Evolutionary conservation across 75 land plant species (phyloP).

Genomic region (Picea sitchensis): DNA sequence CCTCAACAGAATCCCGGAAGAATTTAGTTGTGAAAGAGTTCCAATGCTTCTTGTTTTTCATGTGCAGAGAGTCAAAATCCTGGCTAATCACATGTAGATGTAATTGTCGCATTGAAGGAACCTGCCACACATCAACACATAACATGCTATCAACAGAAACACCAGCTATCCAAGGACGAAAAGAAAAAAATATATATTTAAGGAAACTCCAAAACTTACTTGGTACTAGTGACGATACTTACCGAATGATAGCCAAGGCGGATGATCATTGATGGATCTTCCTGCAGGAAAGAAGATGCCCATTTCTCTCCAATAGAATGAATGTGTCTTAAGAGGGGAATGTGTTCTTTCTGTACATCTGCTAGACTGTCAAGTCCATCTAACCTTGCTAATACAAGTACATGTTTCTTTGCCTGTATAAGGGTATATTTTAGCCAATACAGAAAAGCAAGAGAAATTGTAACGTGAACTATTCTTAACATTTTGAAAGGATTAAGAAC

Average conservation of each 20-base stretch:
- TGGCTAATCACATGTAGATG: slow-evolving; percentile 97
- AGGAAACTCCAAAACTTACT: not conserved
- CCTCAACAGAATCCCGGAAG: slow-evolving; percentile 82
- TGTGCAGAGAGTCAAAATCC: slow-evolving; percentile 71
- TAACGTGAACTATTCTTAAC: not conserved
- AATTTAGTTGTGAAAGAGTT: slow-evolving; percentile 85
- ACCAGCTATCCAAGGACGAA: not conserved
- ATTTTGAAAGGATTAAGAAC: not conserved
- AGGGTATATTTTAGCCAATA: not conserved
- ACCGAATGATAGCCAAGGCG: slow-evolving; percentile 95
- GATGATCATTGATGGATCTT: slow-evolving; percentile 66
- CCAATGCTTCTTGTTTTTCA: slow-evolving; percentile 98
- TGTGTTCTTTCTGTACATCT: slow-evolving; percentile 63
- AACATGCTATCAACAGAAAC: slow-evolving; percentile 3
- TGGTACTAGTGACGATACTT: slow-evolving; percentile 11
- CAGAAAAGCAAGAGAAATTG: slow-evolving; percentile 8
- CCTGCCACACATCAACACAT: slow-evolving; percentile 39
- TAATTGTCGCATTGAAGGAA: slow-evolving; percentile 91
- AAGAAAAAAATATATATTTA: not conserved
- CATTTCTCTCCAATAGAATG: slow-evolving; percentile 67
- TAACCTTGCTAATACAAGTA: slow-evolving; percentile 62
- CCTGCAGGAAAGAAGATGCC: slow-evolving; percentile 45
- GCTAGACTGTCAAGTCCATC: slow-evolving; percentile 67
- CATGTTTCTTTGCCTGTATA: slow-evolving; percentile 71
- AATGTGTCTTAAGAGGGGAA: slow-evolving; percentile 53